Base-by-base conservation (phyloP, 768 basidiomycete genomes). In the Pluteus cervinus region DNA sequence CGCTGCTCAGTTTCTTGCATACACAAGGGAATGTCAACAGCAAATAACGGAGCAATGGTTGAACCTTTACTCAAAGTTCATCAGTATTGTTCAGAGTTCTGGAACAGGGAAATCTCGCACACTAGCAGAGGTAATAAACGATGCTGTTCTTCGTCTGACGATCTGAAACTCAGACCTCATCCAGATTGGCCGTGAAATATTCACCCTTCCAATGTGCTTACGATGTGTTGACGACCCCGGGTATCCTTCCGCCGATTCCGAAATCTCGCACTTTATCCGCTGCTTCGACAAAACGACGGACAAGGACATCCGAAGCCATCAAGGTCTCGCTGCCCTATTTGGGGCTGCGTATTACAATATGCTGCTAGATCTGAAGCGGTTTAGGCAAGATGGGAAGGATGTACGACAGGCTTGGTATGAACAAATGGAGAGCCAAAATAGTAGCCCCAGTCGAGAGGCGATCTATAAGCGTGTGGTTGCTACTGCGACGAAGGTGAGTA, bases 41-140 rank as follows among this genome's bases (percentile, higher is more conserved):
- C 18, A 35, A 35, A 35, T 23, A 9, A 6, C 12, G 22, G 25
- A 23, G 33, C 22, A 9, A 17, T n/a, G n/a, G 20, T 10, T 6
- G 6, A 17, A 35, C 25, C 33, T 34, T 24, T 35, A 35, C 33
- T 20, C 33, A 20, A 35, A 26, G 17, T 37, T 25, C 14, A 31
- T 31, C 18, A 15, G 14, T 31, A 12, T 31, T 15, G 14, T 31
- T 31, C 29, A 31, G 18, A 31, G 29, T 31, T 31, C 29, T 31
- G 29, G 29, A 14, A 31, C 18, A 18, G 29, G 29, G 5, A 31
- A 31, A 31, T 31, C 29, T 14, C 29, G 29, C 29, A 31, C 18
- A 18, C 29, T 31, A 8, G 18, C 29, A 31, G 29, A 31, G 29
- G 29, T 31, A 31, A 14, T 14, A 14, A 14, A 14, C 14, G 14